Evolutionary conservation across 257 asterid genomes (phyloP).

Genomic region (Fraxinus pennsylvanica): DNA sequence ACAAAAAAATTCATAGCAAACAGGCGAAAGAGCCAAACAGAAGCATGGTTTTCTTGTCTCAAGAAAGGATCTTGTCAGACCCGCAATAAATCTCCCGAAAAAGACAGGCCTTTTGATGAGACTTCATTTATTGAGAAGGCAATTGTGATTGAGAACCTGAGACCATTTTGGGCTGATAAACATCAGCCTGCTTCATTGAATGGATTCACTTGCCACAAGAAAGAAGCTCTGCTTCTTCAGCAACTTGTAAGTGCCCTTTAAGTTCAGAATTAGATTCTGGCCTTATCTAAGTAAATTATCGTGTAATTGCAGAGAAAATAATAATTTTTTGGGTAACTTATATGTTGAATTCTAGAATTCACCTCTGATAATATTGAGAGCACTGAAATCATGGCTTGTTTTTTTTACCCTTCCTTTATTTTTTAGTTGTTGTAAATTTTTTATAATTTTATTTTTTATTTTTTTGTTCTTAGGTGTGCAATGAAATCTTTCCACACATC

Average conservation of each 20-base stretch:
- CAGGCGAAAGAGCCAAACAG: constrained; percentile 54
- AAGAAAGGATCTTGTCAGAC: constrained; percentile 65
- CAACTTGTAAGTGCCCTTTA: constrained; percentile 51
- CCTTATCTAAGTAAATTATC: not conserved
- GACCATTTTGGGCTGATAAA: constrained; percentile 82
- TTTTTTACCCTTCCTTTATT: not conserved
- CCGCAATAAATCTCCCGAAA: constrained; percentile 57
- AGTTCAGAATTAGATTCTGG: too few relatives aligned
- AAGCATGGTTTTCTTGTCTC: constrained; percentile 71
- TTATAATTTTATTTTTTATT: not conserved
- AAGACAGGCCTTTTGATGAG: constrained; percentile 54
- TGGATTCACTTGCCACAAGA: constrained; percentile 73
- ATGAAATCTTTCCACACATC: constrained; percentile 58
- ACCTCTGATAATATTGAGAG: too few relatives aligned
- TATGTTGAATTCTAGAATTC: too few relatives aligned
- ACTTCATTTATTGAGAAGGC: constrained; percentile 72
- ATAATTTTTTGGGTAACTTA: not conserved
- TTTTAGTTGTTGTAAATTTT: not conserved
- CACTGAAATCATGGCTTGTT: too few relatives aligned
- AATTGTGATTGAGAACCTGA: constrained; percentile 63
- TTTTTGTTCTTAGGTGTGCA: constrained; percentile 40
- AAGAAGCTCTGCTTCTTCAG: constrained; percentile 67
- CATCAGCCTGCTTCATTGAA: constrained; percentile 61
- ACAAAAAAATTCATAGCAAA: constrained; percentile 51
- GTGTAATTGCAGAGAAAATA: not conserved